A percentile compares a stretch with the other conserved stretches of the same genome.
These are phyloP conservation scores for Aspergillus floridensis DNA, from an alignment of 2,329 filamentous ascomycete species.

Conservation along the genomic window DNA sequence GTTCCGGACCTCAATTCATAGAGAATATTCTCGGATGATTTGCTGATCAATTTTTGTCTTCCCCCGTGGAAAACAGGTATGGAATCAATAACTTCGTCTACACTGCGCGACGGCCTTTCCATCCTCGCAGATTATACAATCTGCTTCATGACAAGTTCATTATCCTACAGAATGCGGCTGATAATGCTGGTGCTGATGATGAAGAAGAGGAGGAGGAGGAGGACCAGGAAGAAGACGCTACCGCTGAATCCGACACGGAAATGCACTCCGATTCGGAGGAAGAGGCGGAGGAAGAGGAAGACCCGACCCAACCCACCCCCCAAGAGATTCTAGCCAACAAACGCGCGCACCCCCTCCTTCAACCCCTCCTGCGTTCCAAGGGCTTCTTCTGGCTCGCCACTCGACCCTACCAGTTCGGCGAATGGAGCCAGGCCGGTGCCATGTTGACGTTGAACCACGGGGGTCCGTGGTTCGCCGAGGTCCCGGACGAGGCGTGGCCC, in stretches of 20 bases:
- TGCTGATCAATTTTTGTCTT: too few relatives aligned
- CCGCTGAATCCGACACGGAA: conserved; percentile 25
- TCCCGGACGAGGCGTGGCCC: conserved; percentile 53
- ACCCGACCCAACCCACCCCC: conserved; percentile 32
- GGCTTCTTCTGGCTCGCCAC: conserved; percentile 48
- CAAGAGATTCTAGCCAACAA: conserved; percentile 40
- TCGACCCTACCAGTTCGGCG: conserved; percentile 41
- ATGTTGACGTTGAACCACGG: conserved; percentile 45
- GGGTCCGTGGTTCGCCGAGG: conserved; percentile 57
- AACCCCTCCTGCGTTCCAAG: conserved; percentile 43
- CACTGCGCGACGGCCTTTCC: conserved; percentile 54
- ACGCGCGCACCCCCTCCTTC: conserved; percentile 36
- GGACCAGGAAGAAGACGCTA: conserved; percentile 26
- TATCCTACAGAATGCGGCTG: conserved; percentile 36
- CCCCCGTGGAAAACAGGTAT: conserved; percentile 45
- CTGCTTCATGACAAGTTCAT: conserved; percentile 48
- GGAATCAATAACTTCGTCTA: conserved; percentile 72
- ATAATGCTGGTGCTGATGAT: not conserved
- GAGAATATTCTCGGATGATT: too few relatives aligned
- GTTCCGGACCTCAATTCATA: too few relatives aligned
- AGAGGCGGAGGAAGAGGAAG: conserved; percentile 23
- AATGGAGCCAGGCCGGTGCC: conserved; percentile 47
- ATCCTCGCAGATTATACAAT: conserved; percentile 40
- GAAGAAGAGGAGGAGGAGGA: not conserved
- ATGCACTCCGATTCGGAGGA: conserved; percentile 25